Evolutionary conservation across 371 early-diverging fungal genomes (phyloP).

Genomic region (Mucor plumbeus): DNA sequence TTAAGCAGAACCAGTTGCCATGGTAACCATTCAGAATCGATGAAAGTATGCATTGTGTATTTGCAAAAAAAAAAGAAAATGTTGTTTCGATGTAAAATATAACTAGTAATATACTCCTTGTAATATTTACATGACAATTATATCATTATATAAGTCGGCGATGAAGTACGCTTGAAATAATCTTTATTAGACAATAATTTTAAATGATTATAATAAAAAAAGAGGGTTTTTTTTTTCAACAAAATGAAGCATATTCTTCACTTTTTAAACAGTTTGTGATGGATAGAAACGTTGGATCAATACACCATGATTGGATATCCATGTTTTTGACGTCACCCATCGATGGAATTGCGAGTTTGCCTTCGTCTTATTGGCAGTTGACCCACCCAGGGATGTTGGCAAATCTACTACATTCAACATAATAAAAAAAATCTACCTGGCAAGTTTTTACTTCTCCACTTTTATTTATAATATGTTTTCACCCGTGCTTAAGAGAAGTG

Average conservation of each 20-base stretch:
- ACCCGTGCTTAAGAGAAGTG: slow-evolving; percentile 20
- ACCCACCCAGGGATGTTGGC: slow-evolving; percentile 10
- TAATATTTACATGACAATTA: too few species aligned
- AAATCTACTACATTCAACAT: neutral
- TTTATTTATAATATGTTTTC: slow-evolving; percentile 11
- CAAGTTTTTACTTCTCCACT: slow-evolving; percentile 3
- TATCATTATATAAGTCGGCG: too few species aligned
- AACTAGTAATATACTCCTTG: too few species aligned
- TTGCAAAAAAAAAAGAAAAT: too few species aligned
- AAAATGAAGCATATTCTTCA: neutral
- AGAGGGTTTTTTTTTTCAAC: neutral
- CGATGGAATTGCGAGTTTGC: neutral
- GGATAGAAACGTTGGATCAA: neutral
- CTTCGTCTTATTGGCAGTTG: neutral
- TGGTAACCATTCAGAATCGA: neutral
- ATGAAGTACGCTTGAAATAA: too few species aligned
- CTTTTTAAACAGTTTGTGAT: neutral
- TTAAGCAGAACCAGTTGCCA: neutral
- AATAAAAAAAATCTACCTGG: neutral
- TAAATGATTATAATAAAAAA: neutral
- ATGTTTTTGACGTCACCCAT: slow-evolving; percentile 7
- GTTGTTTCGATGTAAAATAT: too few species aligned
- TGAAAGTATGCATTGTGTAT: neutral
- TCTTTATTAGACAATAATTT: neutral
- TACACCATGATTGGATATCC: neutral